phyloP scores from a whole-genome alignment of 306 rosid genomes.

The Ceratonia siliqua region DNA sequence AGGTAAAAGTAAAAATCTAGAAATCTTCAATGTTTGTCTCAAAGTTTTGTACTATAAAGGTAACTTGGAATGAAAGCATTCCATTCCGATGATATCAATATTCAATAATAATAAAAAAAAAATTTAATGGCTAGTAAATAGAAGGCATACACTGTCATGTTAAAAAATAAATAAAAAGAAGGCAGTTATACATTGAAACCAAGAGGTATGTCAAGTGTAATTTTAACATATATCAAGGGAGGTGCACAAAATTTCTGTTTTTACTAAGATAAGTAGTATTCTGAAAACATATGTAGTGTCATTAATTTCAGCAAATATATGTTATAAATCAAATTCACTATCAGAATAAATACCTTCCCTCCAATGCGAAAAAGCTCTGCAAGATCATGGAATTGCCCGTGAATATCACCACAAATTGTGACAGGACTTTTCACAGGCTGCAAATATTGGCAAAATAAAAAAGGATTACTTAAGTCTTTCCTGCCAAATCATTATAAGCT shows the following conservation, averaged over 20 bases:
- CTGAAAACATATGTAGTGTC: slow-evolving; percentile 13
- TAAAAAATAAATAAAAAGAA: slow-evolving; percentile 4
- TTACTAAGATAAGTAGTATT: background rate
- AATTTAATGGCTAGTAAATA: background rate
- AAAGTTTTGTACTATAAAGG: background rate
- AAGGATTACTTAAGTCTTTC: slow-evolving; percentile 1
- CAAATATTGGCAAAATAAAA: slow-evolving; percentile 33
- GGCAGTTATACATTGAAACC: background rate
- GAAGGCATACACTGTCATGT: background rate
- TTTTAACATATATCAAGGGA: background rate
- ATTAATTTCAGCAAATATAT: slow-evolving; percentile 13
- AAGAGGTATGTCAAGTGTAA: slow-evolving; percentile 1
- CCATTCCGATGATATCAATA: background rate
- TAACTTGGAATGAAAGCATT: background rate
- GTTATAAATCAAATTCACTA: background rate
- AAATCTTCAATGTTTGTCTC: background rate
- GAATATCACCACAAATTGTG: slow-evolving; percentile 96
- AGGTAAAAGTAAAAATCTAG: background rate
- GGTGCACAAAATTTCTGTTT: background rate
- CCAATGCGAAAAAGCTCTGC: slow-evolving; percentile 98
- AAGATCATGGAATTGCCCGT: slow-evolving; percentile 97
- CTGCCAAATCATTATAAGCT: slow-evolving; percentile 25
- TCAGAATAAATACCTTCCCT: slow-evolving; percentile 71
- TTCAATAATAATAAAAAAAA: background rate
- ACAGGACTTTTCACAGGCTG: slow-evolving; percentile 98